phyloP scores from a whole-genome alignment of 352 stramenopile genomes.

The Globisporangium nodosum region DNA sequence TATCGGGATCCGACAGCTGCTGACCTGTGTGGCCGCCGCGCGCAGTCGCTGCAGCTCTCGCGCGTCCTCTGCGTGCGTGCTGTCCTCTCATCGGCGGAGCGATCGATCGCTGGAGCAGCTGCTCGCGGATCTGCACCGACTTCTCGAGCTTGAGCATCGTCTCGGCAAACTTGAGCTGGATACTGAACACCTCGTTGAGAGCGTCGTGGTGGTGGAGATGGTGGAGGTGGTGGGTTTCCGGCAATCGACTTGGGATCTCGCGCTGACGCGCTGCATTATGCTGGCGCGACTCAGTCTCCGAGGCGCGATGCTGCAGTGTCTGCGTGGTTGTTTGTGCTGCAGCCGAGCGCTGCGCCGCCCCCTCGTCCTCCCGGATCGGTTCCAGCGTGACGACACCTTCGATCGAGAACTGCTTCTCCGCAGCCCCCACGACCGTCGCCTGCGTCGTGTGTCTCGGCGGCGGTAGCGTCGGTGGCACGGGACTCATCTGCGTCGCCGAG shows the following conservation, averaged over 20 bases:
- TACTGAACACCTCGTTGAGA: constrained; percentile 54
- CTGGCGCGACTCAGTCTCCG: not conserved
- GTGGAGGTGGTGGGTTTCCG: not conserved
- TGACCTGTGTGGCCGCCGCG: constrained; percentile 1
- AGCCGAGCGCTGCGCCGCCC: not conserved
- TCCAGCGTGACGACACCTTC: constrained; percentile 52
- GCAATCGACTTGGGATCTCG: not conserved
- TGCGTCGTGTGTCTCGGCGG: not conserved
- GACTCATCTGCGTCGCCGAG: constrained; percentile 10
- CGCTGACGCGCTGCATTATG: not conserved
- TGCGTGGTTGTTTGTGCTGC: not conserved
- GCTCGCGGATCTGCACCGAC: constrained; percentile 52
- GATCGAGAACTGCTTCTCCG: constrained; percentile 46
- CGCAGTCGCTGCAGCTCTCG: not conserved
- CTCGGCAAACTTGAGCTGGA: constrained; percentile 67
- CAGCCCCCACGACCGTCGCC: not conserved
- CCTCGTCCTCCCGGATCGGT: constrained; percentile 8
- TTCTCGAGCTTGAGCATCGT: constrained; percentile 69
- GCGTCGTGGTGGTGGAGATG: constrained; percentile 18
- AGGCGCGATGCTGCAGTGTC: not conserved
- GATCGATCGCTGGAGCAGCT: constrained; percentile 24
- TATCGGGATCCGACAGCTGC: constrained; percentile 10
- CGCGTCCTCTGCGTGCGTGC: not conserved
- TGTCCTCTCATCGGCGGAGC: not conserved
- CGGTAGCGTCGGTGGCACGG: not conserved